A percentile compares a stretch with the other conserved stretches of the same genome.
These are phyloP conservation scores for Ottelia alismoides DNA, from an alignment of 106 monocot genomes.

Conservation along the genomic window DNA sequence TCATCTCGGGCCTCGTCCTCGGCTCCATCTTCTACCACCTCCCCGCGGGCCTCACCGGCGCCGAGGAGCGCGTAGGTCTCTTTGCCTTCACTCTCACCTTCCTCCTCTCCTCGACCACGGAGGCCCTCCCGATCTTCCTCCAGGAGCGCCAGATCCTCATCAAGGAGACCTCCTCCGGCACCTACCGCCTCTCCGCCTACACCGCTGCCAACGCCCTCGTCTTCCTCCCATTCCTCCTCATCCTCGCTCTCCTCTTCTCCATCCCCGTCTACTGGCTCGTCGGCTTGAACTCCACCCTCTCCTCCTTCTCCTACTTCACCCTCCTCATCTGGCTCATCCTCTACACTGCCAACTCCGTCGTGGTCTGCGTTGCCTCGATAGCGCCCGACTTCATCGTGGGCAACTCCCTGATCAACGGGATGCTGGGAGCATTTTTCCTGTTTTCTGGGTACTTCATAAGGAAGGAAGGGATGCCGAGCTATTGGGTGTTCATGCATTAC, in stretches of 20 bases:
- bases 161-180: constrained; percentile 52
- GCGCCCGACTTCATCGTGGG: constrained; percentile 75
- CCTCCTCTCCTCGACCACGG: constrained; percentile 63
- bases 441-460: constrained; percentile 90
- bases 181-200: constrained; percentile 68
- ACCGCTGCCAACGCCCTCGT: constrained; percentile 40
- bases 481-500: constrained; percentile 93
- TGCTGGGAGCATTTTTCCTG: constrained; percentile 85
- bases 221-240: constrained; percentile 46
- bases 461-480: constrained; percentile 45
- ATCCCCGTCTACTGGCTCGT: constrained; percentile 64
- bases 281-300: constrained; percentile 28
- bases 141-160: constrained; percentile 48
- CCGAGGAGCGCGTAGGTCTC: constrained; percentile 47
- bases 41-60: constrained; percentile 18
- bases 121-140: constrained; percentile 56
- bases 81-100: constrained; percentile 87
- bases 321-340: constrained; percentile 69
- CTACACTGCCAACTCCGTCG: constrained; percentile 65
- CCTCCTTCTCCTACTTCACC: constrained; percentile 46
- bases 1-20: constrained; percentile 38
- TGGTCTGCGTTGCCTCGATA: constrained; percentile 59
- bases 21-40: constrained; percentile 63
- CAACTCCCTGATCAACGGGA: constrained; percentile 51
- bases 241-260: constrained; percentile 42